Conservation (phyloP, 192 early-diverging fungal genomes). For the Podochytrium sp. region DNA sequence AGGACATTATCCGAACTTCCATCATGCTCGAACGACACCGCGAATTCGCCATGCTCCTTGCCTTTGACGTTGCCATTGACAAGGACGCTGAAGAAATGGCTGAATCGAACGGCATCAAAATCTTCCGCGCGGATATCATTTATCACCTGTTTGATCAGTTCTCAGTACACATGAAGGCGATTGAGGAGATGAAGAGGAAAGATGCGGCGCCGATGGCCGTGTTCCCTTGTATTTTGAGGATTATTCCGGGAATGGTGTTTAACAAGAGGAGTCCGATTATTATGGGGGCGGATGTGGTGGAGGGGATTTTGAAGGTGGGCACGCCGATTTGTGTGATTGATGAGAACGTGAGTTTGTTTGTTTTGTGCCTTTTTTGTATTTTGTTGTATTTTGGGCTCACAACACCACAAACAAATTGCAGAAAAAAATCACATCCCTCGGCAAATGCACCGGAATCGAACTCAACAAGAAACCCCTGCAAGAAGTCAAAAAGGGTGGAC, state of each 20-base stretch:
- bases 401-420: constrained; percentile 29
- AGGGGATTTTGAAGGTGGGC: constrained; percentile 84
- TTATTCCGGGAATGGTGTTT: constrained; percentile 88
- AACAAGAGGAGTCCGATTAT: constrained; percentile 95
- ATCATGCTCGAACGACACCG: constrained; percentile 91
- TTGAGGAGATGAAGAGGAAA: constrained; percentile 84
- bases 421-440: constrained; percentile 73
- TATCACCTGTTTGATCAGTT: constrained; percentile 98
- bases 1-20: constrained; percentile 88
- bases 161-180: constrained; percentile 75
- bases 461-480: constrained; percentile 86
- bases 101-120: constrained; percentile 84
- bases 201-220: constrained; percentile 88
- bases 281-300: constrained; percentile 93
- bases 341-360: constrained; percentile 45
- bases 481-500: constrained; percentile 78
- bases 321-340: constrained; percentile 92
- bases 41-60: constrained; percentile 68
- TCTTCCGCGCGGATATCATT: constrained; percentile 97
- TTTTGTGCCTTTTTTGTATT: constrained; percentile 7
- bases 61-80: constrained; percentile 60
- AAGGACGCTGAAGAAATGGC: constrained; percentile 92
- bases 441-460: constrained; percentile 91
- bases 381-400: neutral
- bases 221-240: constrained; percentile 93